These are phyloP conservation scores for Fusarium tricinctum DNA, from an alignment of 2,329 filamentous ascomycete genomes.

Conservation along the genomic window DNA sequence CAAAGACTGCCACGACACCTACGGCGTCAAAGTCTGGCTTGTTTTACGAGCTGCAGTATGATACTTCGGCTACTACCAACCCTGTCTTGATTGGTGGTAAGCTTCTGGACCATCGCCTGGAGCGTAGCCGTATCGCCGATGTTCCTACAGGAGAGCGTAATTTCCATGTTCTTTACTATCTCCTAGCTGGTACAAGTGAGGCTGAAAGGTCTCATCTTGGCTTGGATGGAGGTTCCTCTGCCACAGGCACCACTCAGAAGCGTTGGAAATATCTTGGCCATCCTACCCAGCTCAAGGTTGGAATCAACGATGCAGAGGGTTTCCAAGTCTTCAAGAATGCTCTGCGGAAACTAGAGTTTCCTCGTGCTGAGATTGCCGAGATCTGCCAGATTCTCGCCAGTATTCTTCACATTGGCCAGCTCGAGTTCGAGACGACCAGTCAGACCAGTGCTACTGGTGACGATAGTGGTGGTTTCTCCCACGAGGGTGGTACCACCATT, in stretches of 20 bases:
- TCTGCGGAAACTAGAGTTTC: constrained; percentile 92
- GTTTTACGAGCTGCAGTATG: constrained; percentile 97
- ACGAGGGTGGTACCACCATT: constrained; percentile 88
- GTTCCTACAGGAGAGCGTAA: constrained; percentile 97
- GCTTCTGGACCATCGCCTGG: constrained; percentile 91
- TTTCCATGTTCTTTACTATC: constrained; percentile 96
- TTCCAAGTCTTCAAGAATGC: constrained; percentile 99
- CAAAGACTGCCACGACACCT: constrained; percentile 94
- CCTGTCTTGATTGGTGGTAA: constrained; percentile 95
- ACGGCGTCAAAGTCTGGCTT: constrained; percentile 96
- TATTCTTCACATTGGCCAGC: constrained; percentile 97
- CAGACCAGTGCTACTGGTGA: constrained; percentile 84
- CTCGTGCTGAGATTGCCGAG: constrained; percentile 92
- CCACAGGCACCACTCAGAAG: constrained; percentile 72
- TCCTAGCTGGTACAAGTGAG: constrained; percentile 89
- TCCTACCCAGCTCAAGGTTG: constrained; percentile 95
- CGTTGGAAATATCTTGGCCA: constrained; percentile 97
- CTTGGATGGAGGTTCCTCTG: constrained; percentile 64
- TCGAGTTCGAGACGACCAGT: constrained; percentile 89
- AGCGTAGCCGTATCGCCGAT: constrained; percentile 89
- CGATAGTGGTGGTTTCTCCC: constrained; percentile 95
- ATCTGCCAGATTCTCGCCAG: constrained; percentile 94
- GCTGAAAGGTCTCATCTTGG: constrained; percentile 90
- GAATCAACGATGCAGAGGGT: constrained; percentile 94
- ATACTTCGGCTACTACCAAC: constrained; percentile 85